These are phyloP conservation scores for Trichomonascaceae sp. DNA, from an alignment of 1,139 yeast genomes.

Conservation along the genomic window DNA sequence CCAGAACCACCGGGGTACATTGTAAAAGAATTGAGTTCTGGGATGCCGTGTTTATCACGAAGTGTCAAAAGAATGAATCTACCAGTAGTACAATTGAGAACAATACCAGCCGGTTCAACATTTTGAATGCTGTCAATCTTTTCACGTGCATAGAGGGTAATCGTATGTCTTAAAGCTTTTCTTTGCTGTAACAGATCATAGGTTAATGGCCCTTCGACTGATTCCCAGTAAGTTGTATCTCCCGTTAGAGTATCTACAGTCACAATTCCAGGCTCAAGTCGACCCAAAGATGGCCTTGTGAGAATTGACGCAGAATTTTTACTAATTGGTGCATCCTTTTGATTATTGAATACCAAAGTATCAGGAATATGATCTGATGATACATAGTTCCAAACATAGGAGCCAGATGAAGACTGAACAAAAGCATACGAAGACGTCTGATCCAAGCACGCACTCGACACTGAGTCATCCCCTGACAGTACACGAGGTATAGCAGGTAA, in stretches of 20 bases:
- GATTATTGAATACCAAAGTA: constrained; percentile 35
- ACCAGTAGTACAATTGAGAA: constrained; percentile 66
- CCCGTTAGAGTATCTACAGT: constrained; percentile 55
- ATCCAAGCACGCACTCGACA: constrained; percentile 48
- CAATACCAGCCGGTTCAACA: constrained; percentile 70
- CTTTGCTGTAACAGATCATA: constrained; percentile 48
- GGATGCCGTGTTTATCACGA: constrained; percentile 65
- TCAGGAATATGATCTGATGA: constrained; percentile 57
- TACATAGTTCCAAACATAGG: constrained; percentile 66
- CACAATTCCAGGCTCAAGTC: constrained; percentile 64
- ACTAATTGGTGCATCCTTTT: constrained; percentile 25
- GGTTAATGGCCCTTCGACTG: constrained; percentile 63
- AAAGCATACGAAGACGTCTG: constrained; percentile 50
- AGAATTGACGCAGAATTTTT: constrained; percentile 44
- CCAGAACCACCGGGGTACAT: constrained; percentile 31
- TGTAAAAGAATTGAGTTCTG: constrained; percentile 28
- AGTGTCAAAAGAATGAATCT: constrained; percentile 58
- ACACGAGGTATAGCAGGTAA: constrained; percentile 54
- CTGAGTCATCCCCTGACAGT: constrained; percentile 23
- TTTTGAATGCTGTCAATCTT: constrained; percentile 50
- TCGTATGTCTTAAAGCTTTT: constrained; percentile 34
- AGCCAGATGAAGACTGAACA: constrained; percentile 43
- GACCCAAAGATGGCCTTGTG: constrained; percentile 59
- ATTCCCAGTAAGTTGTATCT: constrained; percentile 54
- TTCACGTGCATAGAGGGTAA: constrained; percentile 35